Evolutionary conservation across 768 basidiomycete species (phyloP).

Genomic region (Baorangia bicolor): DNA sequence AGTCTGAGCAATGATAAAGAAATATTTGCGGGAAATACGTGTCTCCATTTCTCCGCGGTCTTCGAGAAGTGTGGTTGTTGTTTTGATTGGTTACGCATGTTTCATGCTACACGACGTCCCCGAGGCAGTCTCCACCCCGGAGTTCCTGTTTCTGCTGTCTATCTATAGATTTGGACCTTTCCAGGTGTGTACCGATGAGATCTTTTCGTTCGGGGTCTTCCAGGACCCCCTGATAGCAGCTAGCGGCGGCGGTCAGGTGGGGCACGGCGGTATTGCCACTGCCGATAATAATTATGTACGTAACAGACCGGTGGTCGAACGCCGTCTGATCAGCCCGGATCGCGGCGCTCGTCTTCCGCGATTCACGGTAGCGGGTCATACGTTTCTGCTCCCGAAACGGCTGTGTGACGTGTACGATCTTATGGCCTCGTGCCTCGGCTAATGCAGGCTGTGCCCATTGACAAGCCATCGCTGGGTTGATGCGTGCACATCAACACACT

Average conservation of each 20-base stretch:
- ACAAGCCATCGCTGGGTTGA: slow-evolving; percentile 29
- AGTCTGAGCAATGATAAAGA: slow-evolving; percentile 13
- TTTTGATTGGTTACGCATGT: slow-evolving; percentile 20
- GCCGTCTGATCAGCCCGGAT: slow-evolving; percentile 27
- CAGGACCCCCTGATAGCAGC: slow-evolving; percentile 13
- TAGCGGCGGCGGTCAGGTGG: slow-evolving; percentile 11
- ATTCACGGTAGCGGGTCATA: slow-evolving; percentile 23
- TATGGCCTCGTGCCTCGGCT: slow-evolving; percentile 31
- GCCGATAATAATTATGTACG: slow-evolving; percentile 21
- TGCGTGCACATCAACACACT: slow-evolving; percentile 20
- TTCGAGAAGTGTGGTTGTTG: slow-evolving; percentile 6
- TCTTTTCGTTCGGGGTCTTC: slow-evolving; percentile 20
- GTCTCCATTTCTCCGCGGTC: slow-evolving; percentile 25
- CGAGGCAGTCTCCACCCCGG: slow-evolving; percentile 22
- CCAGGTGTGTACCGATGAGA: slow-evolving; percentile 10
- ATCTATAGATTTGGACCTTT: slow-evolving; percentile 26
- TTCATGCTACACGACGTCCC: slow-evolving; percentile 22
- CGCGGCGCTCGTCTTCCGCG: slow-evolving; percentile 24
- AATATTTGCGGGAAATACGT: slow-evolving; percentile 4
- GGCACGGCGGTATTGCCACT: too few species aligned
- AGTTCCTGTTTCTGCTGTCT: slow-evolving; percentile 31
- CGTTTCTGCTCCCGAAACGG: slow-evolving; percentile 31
- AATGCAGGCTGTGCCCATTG: slow-evolving; percentile 25
- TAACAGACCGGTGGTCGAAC: slow-evolving; percentile 17
- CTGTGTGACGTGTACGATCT: slow-evolving; percentile 31